Conservation (phyloP, 106 monocot species). For the Acorus gramineus region DNA sequence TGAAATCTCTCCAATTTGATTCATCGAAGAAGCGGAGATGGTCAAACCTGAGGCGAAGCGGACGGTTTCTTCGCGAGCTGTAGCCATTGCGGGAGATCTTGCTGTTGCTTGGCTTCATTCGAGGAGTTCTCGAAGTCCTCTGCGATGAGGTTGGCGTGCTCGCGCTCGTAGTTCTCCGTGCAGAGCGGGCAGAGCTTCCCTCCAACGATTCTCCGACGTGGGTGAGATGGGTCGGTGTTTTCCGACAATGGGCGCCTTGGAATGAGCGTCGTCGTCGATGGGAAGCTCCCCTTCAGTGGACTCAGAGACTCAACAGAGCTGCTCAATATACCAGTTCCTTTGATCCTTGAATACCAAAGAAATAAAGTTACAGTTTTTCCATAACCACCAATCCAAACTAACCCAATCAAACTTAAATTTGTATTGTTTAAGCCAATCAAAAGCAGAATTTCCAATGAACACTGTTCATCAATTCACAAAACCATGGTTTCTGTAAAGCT, state of each 20-base stretch:
- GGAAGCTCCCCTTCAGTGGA: conserved; percentile 11
- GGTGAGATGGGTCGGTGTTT: background rate
- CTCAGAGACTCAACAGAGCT: conserved; percentile 33
- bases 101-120: conserved; percentile 7
- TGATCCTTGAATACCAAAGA: conserved; percentile 12
- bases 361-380: background rate
- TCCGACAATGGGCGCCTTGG: background rate
- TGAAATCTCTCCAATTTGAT: background rate
- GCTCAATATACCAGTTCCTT: conserved; percentile 33
- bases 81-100: conserved; percentile 67
- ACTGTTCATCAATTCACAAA: background rate
- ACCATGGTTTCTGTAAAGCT: background rate
- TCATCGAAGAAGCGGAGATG: background rate
- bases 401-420: background rate
- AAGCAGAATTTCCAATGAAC: background rate
- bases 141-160: conserved; percentile 42
- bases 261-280: background rate
- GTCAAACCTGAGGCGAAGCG: conserved; percentile 28
- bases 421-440: background rate
- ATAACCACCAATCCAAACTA: background rate
- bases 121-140: conserved; percentile 45
- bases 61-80: conserved; percentile 25
- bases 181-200: conserved; percentile 33
- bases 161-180: conserved; percentile 47
- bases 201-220: background rate